Percentiles rank a stretch among this genome's conserved stretches.
Evolutionary conservation across 495 filamentous ascomycete genomes (phyloP).

Genomic region (Aspergillus steynii): DNA sequence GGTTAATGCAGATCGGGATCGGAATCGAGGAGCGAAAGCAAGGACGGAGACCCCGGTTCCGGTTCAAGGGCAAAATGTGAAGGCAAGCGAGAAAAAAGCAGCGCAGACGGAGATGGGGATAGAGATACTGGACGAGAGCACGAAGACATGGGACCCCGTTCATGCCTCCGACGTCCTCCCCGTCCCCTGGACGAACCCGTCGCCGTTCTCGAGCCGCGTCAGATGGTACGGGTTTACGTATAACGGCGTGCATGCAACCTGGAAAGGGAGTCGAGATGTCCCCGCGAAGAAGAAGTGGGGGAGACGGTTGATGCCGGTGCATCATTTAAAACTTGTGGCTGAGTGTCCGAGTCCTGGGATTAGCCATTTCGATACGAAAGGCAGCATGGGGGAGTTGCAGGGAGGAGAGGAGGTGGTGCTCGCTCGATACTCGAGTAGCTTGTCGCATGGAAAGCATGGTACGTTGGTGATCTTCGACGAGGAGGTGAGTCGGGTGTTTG

Average conservation of each 20-base stretch:
- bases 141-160: conserved; percentile 2
- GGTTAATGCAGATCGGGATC: conserved; percentile 8
- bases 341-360: not conserved
- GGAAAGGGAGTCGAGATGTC: conserved; percentile 20
- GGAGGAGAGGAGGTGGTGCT: conserved; percentile 1
- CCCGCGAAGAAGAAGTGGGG: conserved; percentile 1
- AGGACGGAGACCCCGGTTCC: too few relatives aligned
- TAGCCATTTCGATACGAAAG: too few relatives aligned
- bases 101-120: not conserved
- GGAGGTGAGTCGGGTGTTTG: conserved; percentile 10
- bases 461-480: conserved; percentile 17
- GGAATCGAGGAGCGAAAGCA: too few relatives aligned
- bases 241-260: conserved; percentile 14
- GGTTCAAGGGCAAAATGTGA: too few relatives aligned
- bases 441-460: conserved; percentile 10
- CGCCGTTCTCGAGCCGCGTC: conserved; percentile 8
- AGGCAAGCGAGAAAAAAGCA: too few relatives aligned
- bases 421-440: conserved; percentile 11
- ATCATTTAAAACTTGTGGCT: conserved; percentile 20
- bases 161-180: conserved; percentile 12
- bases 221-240: conserved; percentile 16
- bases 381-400: not conserved
- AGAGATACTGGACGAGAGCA: not conserved
- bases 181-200: conserved; percentile 8
- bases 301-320: conserved; percentile 13